Evolutionary conservation across 306 rosid genomes (phyloP).

Genomic region (Cucurbita maxima): DNA sequence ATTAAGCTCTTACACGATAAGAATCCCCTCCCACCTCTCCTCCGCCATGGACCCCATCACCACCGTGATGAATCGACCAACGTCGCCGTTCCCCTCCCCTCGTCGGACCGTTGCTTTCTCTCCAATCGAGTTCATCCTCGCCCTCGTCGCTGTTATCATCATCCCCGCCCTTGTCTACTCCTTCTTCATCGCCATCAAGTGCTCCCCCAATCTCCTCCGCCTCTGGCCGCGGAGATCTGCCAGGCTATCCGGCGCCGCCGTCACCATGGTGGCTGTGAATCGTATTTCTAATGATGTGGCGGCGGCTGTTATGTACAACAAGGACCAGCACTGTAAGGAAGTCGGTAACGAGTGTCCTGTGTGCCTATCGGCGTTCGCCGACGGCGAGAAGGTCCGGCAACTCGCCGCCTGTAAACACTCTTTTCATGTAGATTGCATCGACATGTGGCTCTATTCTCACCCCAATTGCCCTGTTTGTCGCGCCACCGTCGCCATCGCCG

Average conservation of each 20-base stretch:
- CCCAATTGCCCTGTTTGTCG: constrained; percentile 74
- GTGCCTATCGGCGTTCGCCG: constrained; percentile 47
- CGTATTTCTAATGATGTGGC: neutral
- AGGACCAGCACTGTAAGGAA: constrained; percentile 28
- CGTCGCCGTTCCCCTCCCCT: constrained; percentile 21
- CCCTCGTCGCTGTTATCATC: constrained; percentile 50
- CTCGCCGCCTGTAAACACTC: constrained; percentile 54
- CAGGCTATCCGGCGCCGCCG: constrained; percentile 7
- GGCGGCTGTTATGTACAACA: constrained; percentile 23
- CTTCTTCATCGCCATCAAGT: constrained; percentile 50
- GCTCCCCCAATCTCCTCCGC: constrained; percentile 26
- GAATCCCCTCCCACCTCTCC: neutral
- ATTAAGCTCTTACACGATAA: neutral
- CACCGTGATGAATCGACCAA: constrained; percentile 15
- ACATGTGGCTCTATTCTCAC: constrained; percentile 48
- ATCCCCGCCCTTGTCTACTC: constrained; percentile 63
- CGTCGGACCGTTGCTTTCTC: constrained; percentile 50
- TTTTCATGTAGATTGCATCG: constrained; percentile 50
- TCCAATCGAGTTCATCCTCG: constrained; percentile 68
- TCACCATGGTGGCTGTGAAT: neutral
- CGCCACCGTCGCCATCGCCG: constrained; percentile 22
- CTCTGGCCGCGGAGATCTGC: constrained; percentile 11
- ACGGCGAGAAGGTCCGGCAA: constrained; percentile 53
- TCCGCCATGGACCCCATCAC: constrained; percentile 34
- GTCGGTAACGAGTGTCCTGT: constrained; percentile 61